Percentiles rank a stretch among this genome's conserved stretches.
Conservation (phyloP, 345 rosid species). For the Nephelium lappaceum region DNA sequence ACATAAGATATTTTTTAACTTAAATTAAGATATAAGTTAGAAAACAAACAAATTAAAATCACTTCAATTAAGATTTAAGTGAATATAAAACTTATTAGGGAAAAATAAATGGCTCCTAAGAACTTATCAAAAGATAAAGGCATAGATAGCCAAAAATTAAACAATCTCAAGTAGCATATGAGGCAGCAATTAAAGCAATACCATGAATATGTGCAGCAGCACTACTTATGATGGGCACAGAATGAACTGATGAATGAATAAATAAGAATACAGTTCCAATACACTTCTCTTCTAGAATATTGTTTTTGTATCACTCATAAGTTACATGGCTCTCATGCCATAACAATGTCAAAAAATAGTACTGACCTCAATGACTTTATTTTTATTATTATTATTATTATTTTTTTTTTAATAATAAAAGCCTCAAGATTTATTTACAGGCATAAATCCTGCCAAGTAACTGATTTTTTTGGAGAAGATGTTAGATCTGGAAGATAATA, state of each 20-base stretch:
- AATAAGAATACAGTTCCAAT: background rate
- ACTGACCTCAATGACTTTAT: background rate
- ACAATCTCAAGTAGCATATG: background rate
- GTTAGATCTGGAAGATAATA: background rate
- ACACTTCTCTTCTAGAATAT: background rate
- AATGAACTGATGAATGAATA: background rate
- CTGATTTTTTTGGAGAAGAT: background rate
- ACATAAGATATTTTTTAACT: no score
- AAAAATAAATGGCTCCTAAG: background rate
- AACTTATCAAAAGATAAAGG: background rate
- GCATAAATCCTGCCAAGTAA: background rate
- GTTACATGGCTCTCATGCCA: background rate
- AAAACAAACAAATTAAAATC: no score
- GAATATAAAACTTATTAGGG: no score
- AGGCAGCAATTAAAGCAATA: background rate
- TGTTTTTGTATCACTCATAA: slow-evolving; percentile 11
- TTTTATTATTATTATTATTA: no score
- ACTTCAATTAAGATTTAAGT: no score
- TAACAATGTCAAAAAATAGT: background rate
- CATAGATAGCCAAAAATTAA: slow-evolving; percentile 8
- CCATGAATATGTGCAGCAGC: background rate
- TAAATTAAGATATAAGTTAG: no score
- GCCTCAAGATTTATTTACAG: background rate
- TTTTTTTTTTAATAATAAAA: no score
- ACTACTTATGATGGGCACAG: background rate